Evolutionary conservation across 2,329 filamentous ascomycete genomes (phyloP).

Genomic region (Hypocreales sp.): DNA sequence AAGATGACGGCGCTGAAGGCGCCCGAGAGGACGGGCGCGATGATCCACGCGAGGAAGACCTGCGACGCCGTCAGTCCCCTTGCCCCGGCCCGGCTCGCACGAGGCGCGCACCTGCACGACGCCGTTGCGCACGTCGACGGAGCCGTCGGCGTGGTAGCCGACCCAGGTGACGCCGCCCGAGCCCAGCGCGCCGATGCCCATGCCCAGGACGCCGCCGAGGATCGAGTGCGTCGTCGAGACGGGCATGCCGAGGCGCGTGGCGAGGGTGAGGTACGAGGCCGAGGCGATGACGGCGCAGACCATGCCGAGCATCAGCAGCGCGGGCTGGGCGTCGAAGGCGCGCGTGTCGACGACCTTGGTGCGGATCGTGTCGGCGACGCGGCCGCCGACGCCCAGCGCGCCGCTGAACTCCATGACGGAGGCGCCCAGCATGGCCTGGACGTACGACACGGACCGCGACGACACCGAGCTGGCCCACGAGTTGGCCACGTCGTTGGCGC

Average conservation of each 20-base stretch:
- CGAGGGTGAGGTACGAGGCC: constrained; percentile 39
- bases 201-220: constrained; percentile 42
- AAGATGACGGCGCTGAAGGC: constrained; percentile 39
- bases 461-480: constrained; percentile 62
- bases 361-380: constrained; percentile 45
- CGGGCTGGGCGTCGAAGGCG: constrained; percentile 30
- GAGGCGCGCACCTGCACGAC: constrained; percentile 28
- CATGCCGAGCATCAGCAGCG: constrained; percentile 42
- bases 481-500: constrained; percentile 56
- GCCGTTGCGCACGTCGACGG: constrained; percentile 23
- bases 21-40: constrained; percentile 40
- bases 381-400: constrained; percentile 42
- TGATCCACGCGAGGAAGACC: constrained; percentile 45
- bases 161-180: constrained; percentile 36
- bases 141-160: constrained; percentile 22
- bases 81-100: background rate
- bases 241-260: constrained; percentile 37
- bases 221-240: constrained; percentile 48
- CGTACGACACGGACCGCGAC: constrained; percentile 46
- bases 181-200: constrained; percentile 40
- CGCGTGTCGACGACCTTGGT: constrained; percentile 38
- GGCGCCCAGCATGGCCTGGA: constrained; percentile 43
- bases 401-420: constrained; percentile 48
- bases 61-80: constrained; percentile 11
- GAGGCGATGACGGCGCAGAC: constrained; percentile 37